phyloP scores from a whole-genome alignment of 192 early-diverging fungal species.

The Linnemannia exigua region DNA sequence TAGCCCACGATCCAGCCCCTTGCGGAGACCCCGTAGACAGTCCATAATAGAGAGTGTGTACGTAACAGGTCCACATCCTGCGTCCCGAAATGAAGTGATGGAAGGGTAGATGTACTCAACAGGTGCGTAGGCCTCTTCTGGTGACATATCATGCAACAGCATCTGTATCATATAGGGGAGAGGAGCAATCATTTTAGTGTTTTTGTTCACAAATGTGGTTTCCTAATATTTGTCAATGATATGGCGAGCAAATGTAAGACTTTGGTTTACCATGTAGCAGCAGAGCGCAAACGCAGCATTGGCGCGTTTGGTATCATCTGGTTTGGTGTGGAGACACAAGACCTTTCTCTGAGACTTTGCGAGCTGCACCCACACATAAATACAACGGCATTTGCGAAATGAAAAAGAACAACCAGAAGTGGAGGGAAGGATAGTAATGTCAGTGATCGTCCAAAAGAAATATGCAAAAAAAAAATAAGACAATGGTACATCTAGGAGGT shows the following conservation, averaged over 20 bases:
- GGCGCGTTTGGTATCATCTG: slow-evolving; percentile 71
- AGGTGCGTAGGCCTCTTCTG: slow-evolving; percentile 72
- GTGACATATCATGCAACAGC: slow-evolving; percentile 69
- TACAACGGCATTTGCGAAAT: background rate
- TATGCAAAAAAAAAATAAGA: background rate
- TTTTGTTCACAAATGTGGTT: no score
- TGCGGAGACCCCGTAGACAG: slow-evolving; percentile 74
- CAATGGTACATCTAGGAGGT: background rate
- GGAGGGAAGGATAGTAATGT: background rate
- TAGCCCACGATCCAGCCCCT: slow-evolving; percentile 69
- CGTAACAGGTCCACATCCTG: slow-evolving; percentile 75
- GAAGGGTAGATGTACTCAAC: slow-evolving; percentile 62
- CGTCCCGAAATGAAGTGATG: slow-evolving; percentile 79
- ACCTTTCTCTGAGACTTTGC: slow-evolving; percentile 63
- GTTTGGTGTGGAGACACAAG: slow-evolving; percentile 67
- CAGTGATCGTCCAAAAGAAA: background rate
- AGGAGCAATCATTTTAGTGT: background rate
- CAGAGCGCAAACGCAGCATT: slow-evolving; percentile 79
- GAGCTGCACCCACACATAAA: slow-evolving; percentile 49
- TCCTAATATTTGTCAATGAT: no score
- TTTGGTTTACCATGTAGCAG: slow-evolving; percentile 72
- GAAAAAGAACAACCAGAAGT: background rate
- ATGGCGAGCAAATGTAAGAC: no score
- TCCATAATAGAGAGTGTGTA: slow-evolving; percentile 77
- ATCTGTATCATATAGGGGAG: slow-evolving; percentile 55